Percentiles rank a stretch among this genome's conserved stretches.
phyloP scores from a whole-genome alignment of 2,329 filamentous ascomycete genomes.

The Periconia macrospinosa region DNA sequence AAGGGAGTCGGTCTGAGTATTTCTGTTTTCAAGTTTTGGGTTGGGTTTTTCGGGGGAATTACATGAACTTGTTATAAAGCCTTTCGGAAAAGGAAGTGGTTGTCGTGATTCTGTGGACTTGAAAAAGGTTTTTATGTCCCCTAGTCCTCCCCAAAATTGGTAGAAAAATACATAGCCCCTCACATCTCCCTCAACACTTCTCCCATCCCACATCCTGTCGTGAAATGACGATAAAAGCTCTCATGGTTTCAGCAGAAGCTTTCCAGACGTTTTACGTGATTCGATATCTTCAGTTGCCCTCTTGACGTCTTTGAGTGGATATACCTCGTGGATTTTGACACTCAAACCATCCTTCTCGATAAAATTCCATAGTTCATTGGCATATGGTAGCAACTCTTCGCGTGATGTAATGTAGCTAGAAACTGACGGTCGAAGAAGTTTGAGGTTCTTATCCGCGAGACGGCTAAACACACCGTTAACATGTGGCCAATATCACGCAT shows the following conservation, averaged over 20 bases:
- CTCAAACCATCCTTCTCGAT: conserved; percentile 70
- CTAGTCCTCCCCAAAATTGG: background rate
- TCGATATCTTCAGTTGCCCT: conserved; percentile 76
- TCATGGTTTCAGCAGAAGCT: conserved; percentile 72
- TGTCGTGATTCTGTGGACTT: too few relatives aligned
- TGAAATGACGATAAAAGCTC: background rate
- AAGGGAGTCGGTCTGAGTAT: too few relatives aligned
- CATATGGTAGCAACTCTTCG: conserved; percentile 72
- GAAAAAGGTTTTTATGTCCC: too few relatives aligned
- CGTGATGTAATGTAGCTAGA: conserved; percentile 62
- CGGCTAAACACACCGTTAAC: conserved; percentile 37
- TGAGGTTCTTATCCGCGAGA: conserved; percentile 73
- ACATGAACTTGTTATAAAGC: too few relatives aligned
- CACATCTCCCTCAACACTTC: too few relatives aligned
- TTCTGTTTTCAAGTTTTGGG: too few relatives aligned
- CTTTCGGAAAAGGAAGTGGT: too few relatives aligned
- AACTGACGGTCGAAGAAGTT: conserved; percentile 73
- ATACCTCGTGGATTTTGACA: conserved; percentile 73
- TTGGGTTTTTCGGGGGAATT: too few relatives aligned
- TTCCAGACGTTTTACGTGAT: conserved; percentile 79
- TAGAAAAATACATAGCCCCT: background rate
- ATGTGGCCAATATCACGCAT: background rate
- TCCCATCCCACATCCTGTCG: background rate
- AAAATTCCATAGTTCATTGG: conserved; percentile 71
- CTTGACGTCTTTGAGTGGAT: conserved; percentile 72